phyloP scores from a whole-genome alignment of 176 grass and related monocot genomes.

The Olyra latifolia region DNA sequence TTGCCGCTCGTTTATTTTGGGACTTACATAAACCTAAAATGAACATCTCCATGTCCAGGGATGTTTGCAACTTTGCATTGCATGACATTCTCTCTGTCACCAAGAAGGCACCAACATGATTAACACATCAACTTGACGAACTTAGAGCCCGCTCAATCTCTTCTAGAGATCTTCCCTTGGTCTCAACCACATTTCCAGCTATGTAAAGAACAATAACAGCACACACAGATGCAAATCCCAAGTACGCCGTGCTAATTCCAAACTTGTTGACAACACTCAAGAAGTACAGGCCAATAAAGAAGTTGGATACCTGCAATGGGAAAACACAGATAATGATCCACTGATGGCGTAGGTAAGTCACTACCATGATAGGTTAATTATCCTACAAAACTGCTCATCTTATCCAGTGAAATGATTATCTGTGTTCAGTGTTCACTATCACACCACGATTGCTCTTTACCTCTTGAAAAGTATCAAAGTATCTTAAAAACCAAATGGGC shows the following conservation, averaged over 20 bases:
- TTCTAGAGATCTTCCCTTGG: constrained; percentile 87
- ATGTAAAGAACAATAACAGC: constrained; percentile 82
- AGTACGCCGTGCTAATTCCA: constrained; percentile 76
- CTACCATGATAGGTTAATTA: not conserved
- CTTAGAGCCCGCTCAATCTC: constrained; percentile 83
- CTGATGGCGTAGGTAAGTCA: not conserved
- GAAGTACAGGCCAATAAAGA: constrained; percentile 93
- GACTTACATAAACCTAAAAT: constrained; percentile 3
- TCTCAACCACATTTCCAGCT: constrained; percentile 83
- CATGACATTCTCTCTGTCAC: not conserved
- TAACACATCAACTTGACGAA: constrained; percentile 25
- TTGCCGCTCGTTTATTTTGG: constrained; percentile 31
- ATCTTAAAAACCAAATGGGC: no score
- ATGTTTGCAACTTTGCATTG: not conserved
- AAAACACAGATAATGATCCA: not conserved
- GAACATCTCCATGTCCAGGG: not conserved
- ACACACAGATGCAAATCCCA: constrained; percentile 86
- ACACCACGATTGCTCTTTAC: no score
- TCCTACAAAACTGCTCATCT: not conserved
- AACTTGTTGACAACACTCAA: constrained; percentile 90
- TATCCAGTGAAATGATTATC: not conserved
- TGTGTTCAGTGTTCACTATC: not conserved
- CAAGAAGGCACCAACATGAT: not conserved
- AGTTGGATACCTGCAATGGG: constrained; percentile 75
- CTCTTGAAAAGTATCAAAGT: no score